phyloP scores from a whole-genome alignment of 179 eudicot genomes.

The Silene noctiflora region DNA sequence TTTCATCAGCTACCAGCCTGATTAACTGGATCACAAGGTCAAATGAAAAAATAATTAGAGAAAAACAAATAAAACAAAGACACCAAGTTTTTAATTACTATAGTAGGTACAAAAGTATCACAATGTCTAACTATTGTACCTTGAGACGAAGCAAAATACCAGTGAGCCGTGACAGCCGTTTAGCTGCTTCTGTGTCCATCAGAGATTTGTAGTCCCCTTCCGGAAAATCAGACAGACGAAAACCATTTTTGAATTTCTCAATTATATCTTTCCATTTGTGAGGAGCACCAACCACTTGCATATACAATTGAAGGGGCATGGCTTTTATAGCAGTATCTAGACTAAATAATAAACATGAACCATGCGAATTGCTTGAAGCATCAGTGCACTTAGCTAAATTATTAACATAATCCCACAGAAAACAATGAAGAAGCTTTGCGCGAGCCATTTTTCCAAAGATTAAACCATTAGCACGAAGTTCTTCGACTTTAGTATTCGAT shows the following conservation, averaged over 20 bases:
- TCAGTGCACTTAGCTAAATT: slow-evolving; percentile 45
- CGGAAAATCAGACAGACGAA: slow-evolving; percentile 74
- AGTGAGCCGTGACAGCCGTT: slow-evolving; percentile 66
- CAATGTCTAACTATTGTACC: slow-evolving; percentile 36
- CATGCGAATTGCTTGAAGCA: slow-evolving; percentile 54
- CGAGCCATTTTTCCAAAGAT: slow-evolving; percentile 87
- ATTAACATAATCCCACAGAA: slow-evolving; percentile 65
- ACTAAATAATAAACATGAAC: slow-evolving; percentile 58
- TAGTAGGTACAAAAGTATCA: background rate
- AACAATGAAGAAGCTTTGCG: slow-evolving; percentile 65
- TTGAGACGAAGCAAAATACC: slow-evolving; percentile 73
- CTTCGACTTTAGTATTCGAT: slow-evolving; percentile 51
- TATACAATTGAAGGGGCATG: slow-evolving; percentile 82
- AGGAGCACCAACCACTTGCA: slow-evolving; percentile 79
- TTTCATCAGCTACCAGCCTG: slow-evolving; percentile 62
- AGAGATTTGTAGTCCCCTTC: slow-evolving; percentile 57
- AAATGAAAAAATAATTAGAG: background rate
- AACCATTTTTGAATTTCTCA: slow-evolving; percentile 64
- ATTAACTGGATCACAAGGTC: slow-evolving; percentile 48
- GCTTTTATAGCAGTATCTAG: slow-evolving; percentile 70
- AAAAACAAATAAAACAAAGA: background rate
- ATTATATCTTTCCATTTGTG: slow-evolving; percentile 61
- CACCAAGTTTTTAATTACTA: background rate
- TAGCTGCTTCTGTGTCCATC: slow-evolving; percentile 74
- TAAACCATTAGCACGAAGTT: slow-evolving; percentile 80